Percentiles rank a stretch among this genome's conserved stretches.
phyloP scores from a whole-genome alignment of 225 moss, liverwort and hornwort species.

The Anthoceros angustus region DNA sequence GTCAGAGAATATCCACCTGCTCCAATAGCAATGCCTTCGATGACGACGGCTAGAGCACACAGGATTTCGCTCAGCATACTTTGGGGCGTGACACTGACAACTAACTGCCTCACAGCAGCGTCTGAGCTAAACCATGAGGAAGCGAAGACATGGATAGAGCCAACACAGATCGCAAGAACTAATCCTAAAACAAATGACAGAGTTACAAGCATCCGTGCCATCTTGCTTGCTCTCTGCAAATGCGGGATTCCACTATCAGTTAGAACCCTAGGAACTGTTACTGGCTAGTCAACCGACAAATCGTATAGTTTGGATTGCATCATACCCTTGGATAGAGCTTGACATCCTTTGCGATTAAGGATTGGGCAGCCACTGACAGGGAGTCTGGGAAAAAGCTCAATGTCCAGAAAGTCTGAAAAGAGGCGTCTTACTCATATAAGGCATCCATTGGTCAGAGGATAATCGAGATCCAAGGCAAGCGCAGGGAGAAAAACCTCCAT shows the following conservation, averaged over 20 bases:
- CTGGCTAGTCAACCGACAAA: too few species aligned
- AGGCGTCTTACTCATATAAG: background rate
- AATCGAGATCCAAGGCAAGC: background rate
- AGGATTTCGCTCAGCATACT: slow-evolving; percentile 46
- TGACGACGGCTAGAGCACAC: slow-evolving; percentile 38
- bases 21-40: slow-evolving; percentile 69
- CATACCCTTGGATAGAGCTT: slow-evolving; percentile 39
- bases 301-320: background rate
- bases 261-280: too few species aligned
- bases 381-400: slow-evolving; percentile 63
- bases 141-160: slow-evolving; percentile 35
- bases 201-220: slow-evolving; percentile 45
- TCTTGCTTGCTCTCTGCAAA: slow-evolving; percentile 44
- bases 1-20: slow-evolving; percentile 25
- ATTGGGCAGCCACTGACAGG: slow-evolving; percentile 59
- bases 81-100: slow-evolving; percentile 59
- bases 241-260: background rate
- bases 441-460: background rate
- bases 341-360: slow-evolving; percentile 49
- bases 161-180: slow-evolving; percentile 34
- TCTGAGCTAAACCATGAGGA: slow-evolving; percentile 48
- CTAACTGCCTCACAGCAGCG: slow-evolving; percentile 33
- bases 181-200: slow-evolving; percentile 31
- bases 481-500: slow-evolving; percentile 39
- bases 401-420: slow-evolving; percentile 60